Percentiles rank a stretch among this genome's conserved stretches.
Conservation (phyloP, 192 early-diverging fungal species). For the Backusella westeae region DNA sequence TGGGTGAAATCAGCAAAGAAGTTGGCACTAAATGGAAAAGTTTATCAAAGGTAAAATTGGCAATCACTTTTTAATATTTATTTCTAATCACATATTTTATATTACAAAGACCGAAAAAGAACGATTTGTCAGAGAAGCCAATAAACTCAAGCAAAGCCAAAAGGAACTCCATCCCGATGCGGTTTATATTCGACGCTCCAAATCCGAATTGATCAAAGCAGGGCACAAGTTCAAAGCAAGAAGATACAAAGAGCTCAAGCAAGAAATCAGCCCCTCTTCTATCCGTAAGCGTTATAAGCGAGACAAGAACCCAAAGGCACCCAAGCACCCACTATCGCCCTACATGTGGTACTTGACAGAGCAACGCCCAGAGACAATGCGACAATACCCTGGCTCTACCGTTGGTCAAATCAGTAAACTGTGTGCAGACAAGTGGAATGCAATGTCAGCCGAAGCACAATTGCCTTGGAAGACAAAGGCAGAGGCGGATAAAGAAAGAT, state of each 20-base stretch:
- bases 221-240: conserved; percentile 17
- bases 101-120: conserved; percentile 32
- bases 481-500: conserved; percentile 55
- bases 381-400: conserved; percentile 56
- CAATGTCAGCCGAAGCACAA: conserved; percentile 43
- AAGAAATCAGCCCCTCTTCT: background rate
- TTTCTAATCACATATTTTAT: background rate
- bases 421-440: conserved; percentile 57
- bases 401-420: conserved; percentile 68
- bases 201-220: conserved; percentile 53
- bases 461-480: conserved; percentile 54
- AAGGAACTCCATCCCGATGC: conserved; percentile 48
- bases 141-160: conserved; percentile 47
- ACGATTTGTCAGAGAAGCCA: conserved; percentile 43
- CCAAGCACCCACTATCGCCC: conserved; percentile 72
- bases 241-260: background rate
- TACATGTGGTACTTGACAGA: conserved; percentile 65
- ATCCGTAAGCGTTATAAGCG: conserved; percentile 42
- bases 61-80: background rate
- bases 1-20: conserved; percentile 57
- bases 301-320: conserved; percentile 54
- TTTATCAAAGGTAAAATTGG: conserved; percentile 33
- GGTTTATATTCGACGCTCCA: conserved; percentile 57
- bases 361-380: conserved; percentile 54
- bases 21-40: conserved; percentile 54